Evolutionary conservation across 352 stramenopile species (phyloP).

Genomic region (Globisporangium radiosum): DNA sequence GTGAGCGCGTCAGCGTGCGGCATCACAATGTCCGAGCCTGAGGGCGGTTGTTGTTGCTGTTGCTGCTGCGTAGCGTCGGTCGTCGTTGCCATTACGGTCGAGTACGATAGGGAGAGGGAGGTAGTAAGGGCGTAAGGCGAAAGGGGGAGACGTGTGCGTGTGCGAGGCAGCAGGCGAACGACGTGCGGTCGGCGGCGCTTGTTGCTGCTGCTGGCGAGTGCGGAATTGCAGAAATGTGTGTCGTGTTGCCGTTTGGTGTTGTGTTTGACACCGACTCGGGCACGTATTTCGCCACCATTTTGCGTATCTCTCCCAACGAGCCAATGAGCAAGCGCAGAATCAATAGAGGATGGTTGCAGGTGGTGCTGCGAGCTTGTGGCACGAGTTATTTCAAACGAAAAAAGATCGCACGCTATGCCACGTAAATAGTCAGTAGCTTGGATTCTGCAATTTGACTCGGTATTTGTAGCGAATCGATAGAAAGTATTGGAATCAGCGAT

Average conservation of each 20-base stretch:
- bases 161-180: background rate
- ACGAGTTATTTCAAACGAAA: background rate
- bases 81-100: background rate
- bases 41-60: background rate
- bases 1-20: background rate
- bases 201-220: conserved; percentile 4
- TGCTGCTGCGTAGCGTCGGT: background rate
- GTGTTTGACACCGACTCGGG: conserved; percentile 1
- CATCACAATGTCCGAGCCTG: background rate
- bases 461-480: too few species aligned
- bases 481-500: too few species aligned
- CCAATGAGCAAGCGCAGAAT: background rate
- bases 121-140: too few species aligned
- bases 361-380: background rate
- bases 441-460: too few species aligned
- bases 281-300: background rate
- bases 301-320: background rate
- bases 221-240: conserved; percentile 5
- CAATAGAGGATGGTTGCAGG: background rate
- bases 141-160: background rate
- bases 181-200: background rate
- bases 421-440: background rate
- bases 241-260: conserved; percentile 11
- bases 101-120: background rate
- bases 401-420: background rate